Percentiles rank a stretch among this genome's conserved stretches.
Conservation (phyloP, 305 asterid genomes). For the Fraxinus paxiana region DNA sequence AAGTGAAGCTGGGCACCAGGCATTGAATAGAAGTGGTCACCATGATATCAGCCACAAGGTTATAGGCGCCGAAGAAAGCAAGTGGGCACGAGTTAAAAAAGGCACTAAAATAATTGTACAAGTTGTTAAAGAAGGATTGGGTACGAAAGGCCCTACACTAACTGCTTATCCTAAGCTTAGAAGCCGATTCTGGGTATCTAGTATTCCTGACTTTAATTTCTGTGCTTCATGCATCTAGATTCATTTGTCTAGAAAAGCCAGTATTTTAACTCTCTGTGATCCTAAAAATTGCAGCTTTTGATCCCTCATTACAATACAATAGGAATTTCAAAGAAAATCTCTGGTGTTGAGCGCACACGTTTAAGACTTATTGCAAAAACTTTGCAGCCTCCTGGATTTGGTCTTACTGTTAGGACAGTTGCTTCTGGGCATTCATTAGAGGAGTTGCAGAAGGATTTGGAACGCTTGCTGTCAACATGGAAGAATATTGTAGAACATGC, state of each 20-base stretch:
- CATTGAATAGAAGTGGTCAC: constrained; percentile 24
- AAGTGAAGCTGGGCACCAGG: constrained; percentile 39
- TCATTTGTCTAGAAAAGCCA: constrained; percentile 23
- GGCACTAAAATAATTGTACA: constrained; percentile 92
- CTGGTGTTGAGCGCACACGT: constrained; percentile 84
- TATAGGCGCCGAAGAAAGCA: constrained; percentile 37
- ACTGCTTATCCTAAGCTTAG: constrained; percentile 89
- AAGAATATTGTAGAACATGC: constrained; percentile 80
- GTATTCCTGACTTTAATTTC: constrained; percentile 26
- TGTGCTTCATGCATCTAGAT: constrained; percentile 29
- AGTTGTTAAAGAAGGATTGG: constrained; percentile 96
- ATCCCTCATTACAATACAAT: constrained; percentile 55
- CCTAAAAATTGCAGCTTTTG: constrained; percentile 57
- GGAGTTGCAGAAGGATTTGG: constrained; percentile 88
- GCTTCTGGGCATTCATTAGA: constrained; percentile 81
- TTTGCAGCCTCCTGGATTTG: constrained; percentile 88
- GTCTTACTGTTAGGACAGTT: constrained; percentile 88
- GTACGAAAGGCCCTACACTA: constrained; percentile 85
- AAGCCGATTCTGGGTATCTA: constrained; percentile 95
- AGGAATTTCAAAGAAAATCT: constrained; percentile 86
- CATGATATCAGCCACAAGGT: constrained; percentile 25
- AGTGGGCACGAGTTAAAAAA: constrained; percentile 62
- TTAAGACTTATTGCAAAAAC: constrained; percentile 78
- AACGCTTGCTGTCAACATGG: constrained; percentile 81
- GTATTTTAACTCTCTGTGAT: constrained; percentile 17